Percentiles rank a stretch among this genome's conserved stretches.
Evolutionary conservation across 2,329 filamentous ascomycete genomes (phyloP).

Genomic region (Tolypocladium pustulatum): DNA sequence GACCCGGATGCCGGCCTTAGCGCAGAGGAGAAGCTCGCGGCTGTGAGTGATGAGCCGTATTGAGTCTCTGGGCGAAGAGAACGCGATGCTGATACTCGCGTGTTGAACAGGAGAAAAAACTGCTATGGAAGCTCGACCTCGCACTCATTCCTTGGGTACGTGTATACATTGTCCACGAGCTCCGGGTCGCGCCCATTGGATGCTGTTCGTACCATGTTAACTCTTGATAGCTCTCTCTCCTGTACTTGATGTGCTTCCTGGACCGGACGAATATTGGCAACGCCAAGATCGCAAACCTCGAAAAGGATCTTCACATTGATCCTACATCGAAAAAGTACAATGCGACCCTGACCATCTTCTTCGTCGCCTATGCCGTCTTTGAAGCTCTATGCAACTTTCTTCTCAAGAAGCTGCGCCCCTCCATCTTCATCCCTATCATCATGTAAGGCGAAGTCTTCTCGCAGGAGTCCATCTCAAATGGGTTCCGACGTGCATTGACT

Average conservation of each 20-base stretch:
- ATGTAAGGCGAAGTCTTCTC: slow-evolving; percentile 41
- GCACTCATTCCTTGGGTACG: slow-evolving; percentile 49
- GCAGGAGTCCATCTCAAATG: neutral
- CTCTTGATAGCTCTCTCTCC: slow-evolving; percentile 43
- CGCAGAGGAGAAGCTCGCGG: slow-evolving; percentile 48
- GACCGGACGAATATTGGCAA: slow-evolving; percentile 56
- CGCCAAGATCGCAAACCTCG: slow-evolving; percentile 5
- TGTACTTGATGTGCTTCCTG: slow-evolving; percentile 67
- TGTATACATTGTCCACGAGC: neutral
- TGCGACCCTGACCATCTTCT: slow-evolving; percentile 69
- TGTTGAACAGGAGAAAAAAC: slow-evolving; percentile 42
- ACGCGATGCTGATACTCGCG: neutral
- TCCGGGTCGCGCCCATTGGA: neutral
- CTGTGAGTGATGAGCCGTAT: slow-evolving; percentile 34
- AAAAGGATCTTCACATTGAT: slow-evolving; percentile 46
- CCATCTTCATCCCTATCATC: slow-evolving; percentile 70
- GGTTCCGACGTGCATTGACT: too few relatives aligned
- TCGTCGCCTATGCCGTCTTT: slow-evolving; percentile 72
- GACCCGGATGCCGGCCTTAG: slow-evolving; percentile 51
- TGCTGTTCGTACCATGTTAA: neutral
- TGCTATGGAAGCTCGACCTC: slow-evolving; percentile 52
- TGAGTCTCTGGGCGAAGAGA: neutral
- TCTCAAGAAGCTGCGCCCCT: slow-evolving; percentile 65
- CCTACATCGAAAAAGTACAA: slow-evolving; percentile 54
- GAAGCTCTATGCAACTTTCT: slow-evolving; percentile 72